Conservation (phyloP, 805 yeast genomes). For the Starmera pachycereana region DNA sequence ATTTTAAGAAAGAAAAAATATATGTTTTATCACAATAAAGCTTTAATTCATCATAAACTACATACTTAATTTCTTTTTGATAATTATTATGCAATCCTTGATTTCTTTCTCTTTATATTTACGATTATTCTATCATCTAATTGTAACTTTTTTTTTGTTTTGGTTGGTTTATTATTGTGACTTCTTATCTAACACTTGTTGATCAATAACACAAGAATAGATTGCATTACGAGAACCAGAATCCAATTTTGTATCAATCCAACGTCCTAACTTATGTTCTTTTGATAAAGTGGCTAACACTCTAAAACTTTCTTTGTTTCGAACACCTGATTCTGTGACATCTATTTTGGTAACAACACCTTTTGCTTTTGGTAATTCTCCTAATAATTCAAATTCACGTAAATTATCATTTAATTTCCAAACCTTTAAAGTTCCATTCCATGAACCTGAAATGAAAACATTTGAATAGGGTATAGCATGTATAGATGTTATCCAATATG, state of each 20-base stretch:
- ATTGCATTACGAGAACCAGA: slow-evolving; percentile 69
- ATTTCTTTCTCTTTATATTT: too few species aligned
- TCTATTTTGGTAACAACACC: slow-evolving; percentile 66
- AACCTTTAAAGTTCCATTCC: slow-evolving; percentile 65
- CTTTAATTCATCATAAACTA: too few species aligned
- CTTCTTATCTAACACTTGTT: slow-evolving; percentile 18
- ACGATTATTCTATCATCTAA: too few species aligned
- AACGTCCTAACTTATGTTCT: slow-evolving; percentile 84
- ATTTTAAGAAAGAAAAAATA: too few species aligned
- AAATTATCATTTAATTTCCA: slow-evolving; percentile 68
- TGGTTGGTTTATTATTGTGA: not conserved
- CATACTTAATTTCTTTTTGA: too few species aligned
- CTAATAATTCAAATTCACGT: slow-evolving; percentile 49
- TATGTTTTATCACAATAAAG: too few species aligned
- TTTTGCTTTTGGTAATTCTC: slow-evolving; percentile 44
- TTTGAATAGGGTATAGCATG: slow-evolving; percentile 80
- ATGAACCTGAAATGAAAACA: slow-evolving; percentile 79
- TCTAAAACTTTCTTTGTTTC: slow-evolving; percentile 39
- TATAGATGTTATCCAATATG: slow-evolving; percentile 79
- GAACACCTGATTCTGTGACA: slow-evolving; percentile 41
- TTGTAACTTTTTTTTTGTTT: not conserved
- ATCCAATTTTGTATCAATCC: slow-evolving; percentile 42
- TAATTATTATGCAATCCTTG: too few species aligned
- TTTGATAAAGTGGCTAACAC: slow-evolving; percentile 64
- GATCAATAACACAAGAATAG: slow-evolving; percentile 40